Evolutionary conservation across 306 rosid genomes (phyloP).

Genomic region (Urtica urens): DNA sequence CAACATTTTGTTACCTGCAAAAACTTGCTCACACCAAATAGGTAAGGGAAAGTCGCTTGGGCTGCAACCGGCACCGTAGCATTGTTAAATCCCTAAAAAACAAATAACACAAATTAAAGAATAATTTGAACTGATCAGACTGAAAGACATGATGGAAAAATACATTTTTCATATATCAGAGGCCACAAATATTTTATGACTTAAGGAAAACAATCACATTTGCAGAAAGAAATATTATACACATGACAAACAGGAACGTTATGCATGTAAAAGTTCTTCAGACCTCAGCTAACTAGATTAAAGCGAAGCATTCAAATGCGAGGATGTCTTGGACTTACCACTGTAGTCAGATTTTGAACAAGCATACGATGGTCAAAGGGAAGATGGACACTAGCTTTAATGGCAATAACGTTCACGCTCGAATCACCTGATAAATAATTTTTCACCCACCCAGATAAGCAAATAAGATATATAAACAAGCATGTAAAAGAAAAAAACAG

Average conservation of each 20-base stretch:
- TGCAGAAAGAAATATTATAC: no score
- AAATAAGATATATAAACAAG: slow-evolving; percentile 14
- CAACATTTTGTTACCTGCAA: slow-evolving; percentile 62
- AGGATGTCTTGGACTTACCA: slow-evolving; percentile 33
- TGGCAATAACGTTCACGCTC: slow-evolving; percentile 58
- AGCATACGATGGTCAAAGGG: slow-evolving; percentile 59
- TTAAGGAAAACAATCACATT: no score
- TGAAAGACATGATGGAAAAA: no score
- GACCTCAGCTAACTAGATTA: no score
- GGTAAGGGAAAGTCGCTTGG: slow-evolving; percentile 83
- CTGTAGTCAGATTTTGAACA: slow-evolving; percentile 82
- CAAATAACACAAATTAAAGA: slow-evolving; percentile 6
- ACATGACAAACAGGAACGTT: no score
- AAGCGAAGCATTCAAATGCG: slow-evolving; percentile 8
- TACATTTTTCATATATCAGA: no score
- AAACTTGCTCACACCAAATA: slow-evolving; percentile 75
- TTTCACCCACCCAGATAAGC: slow-evolving; percentile 15
- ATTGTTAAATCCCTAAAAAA: slow-evolving; percentile 56
- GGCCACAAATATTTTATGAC: no score
- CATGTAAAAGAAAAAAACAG: not conserved
- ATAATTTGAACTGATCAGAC: not conserved
- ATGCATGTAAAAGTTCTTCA: no score
- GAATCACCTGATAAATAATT: slow-evolving; percentile 51
- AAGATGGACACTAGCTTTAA: slow-evolving; percentile 80
- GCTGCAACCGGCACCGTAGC: slow-evolving; percentile 59